These are phyloP conservation scores for Magnusiomyces paraingens DNA, from an alignment of 1,139 yeast species.

Conservation along the genomic window DNA sequence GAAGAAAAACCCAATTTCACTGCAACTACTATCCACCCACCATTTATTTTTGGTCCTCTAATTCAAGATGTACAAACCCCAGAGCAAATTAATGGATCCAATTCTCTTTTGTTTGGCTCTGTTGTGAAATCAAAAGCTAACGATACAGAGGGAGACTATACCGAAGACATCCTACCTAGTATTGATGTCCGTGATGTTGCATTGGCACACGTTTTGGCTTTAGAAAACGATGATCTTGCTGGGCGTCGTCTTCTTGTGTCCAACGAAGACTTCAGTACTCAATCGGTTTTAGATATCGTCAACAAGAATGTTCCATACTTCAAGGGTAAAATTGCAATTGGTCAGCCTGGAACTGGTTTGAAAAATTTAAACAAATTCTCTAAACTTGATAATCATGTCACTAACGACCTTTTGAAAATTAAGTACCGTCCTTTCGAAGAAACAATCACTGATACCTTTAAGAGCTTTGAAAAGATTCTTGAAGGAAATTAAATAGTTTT, in stretches of 20 bases:
- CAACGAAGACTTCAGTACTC: conserved; percentile 34
- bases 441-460: conserved; percentile 13
- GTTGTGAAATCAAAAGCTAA: background rate
- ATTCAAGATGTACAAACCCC: conserved; percentile 26
- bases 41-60: conserved; percentile 45
- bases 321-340: conserved; percentile 21
- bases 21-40: conserved; percentile 43
- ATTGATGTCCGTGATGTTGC: conserved; percentile 53
- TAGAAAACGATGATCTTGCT: conserved; percentile 33
- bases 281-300: conserved; percentile 35
- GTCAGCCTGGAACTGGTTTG: conserved; percentile 16
- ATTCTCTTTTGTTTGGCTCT: conserved; percentile 16
- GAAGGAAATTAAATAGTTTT: background rate
- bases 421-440: conserved; percentile 14
- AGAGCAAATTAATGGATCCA: conserved; percentile 31
- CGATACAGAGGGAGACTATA: conserved; percentile 11
- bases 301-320: conserved; percentile 37
- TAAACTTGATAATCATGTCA: conserved; percentile 11
- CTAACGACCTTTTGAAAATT: conserved; percentile 11
- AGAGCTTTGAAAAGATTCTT: conserved; percentile 10
- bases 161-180: conserved; percentile 18
- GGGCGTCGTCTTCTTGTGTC: conserved; percentile 41
- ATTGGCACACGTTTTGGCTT: conserved; percentile 42
- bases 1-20: conserved; percentile 37
- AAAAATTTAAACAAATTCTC: conserved; percentile 1